phyloP scores from a whole-genome alignment of 257 asterid species.

The Handroanthus guayacan region DNA sequence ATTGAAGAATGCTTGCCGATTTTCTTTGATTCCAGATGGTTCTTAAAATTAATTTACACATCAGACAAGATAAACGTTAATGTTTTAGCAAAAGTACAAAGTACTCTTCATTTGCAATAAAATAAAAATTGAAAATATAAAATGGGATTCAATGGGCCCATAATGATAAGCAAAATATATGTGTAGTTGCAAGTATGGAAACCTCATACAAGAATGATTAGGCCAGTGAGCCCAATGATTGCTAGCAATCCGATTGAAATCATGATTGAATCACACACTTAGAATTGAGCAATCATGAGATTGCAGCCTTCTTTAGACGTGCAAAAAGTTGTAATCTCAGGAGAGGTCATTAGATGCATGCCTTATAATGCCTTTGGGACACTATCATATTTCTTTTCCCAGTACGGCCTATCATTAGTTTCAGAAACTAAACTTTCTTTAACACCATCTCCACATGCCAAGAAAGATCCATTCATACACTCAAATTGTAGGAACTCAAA shows the following conservation, averaged over 20 bases:
- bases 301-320: conserved; percentile 43
- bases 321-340: conserved; percentile 48
- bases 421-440: conserved; percentile 22
- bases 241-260: conserved; percentile 48
- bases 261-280: conserved; percentile 47
- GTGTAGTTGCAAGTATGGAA: conserved; percentile 22
- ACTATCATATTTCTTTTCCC: conserved; percentile 6
- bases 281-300: conserved; percentile 59
- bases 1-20: too few relatives aligned
- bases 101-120: background rate
- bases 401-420: conserved; percentile 37
- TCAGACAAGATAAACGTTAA: too few relatives aligned
- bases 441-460: conserved; percentile 36
- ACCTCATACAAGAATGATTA: conserved; percentile 53
- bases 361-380: conserved; percentile 22
- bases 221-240: conserved; percentile 60
- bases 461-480: conserved; percentile 18
- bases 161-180: conserved; percentile 19
- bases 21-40: too few relatives aligned
- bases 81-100: too few relatives aligned
- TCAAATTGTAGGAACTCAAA: too few relatives aligned
- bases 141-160: conserved; percentile 26
- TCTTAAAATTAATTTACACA: too few relatives aligned
- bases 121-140: background rate
- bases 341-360: conserved; percentile 37